These are phyloP conservation scores for Eucalyptus curtisii DNA, from an alignment of 345 rosid genomes.

Conservation along the genomic window DNA sequence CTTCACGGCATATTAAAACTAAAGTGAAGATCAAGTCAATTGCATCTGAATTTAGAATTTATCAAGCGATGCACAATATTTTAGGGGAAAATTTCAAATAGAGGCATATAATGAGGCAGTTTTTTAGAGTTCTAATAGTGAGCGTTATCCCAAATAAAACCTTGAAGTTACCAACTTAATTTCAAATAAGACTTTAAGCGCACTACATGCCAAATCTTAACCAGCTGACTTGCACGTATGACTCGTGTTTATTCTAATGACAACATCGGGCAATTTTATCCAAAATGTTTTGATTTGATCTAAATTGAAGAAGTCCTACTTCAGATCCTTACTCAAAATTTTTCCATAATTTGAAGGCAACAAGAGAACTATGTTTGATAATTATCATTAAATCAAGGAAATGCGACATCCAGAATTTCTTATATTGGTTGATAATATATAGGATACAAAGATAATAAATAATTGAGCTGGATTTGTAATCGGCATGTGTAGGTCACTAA, in stretches of 20 bases:
- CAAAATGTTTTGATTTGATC: background rate
- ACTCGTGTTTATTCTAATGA: background rate
- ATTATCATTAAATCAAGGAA: background rate
- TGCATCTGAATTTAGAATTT: background rate
- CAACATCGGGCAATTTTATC: background rate
- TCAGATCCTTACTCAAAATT: background rate
- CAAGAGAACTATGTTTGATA: background rate
- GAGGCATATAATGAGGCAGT: background rate
- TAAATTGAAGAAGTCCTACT: background rate
- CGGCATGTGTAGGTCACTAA: background rate
- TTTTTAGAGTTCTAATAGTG: background rate
- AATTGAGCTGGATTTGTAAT: background rate
- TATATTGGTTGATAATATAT: background rate
- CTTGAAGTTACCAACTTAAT: background rate
- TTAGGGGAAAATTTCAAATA: background rate
- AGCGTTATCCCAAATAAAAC: background rate
- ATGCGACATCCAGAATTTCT: background rate
- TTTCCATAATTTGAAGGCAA: background rate
- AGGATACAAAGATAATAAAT: background rate
- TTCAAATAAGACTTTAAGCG: background rate
- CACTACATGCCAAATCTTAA: background rate
- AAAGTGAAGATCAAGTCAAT: background rate
- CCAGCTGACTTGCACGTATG: background rate
- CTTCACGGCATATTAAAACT: background rate
- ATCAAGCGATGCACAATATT: background rate